phyloP scores from a whole-genome alignment of 768 basidiomycete species.

The Glaciozyma martinii region DNA sequence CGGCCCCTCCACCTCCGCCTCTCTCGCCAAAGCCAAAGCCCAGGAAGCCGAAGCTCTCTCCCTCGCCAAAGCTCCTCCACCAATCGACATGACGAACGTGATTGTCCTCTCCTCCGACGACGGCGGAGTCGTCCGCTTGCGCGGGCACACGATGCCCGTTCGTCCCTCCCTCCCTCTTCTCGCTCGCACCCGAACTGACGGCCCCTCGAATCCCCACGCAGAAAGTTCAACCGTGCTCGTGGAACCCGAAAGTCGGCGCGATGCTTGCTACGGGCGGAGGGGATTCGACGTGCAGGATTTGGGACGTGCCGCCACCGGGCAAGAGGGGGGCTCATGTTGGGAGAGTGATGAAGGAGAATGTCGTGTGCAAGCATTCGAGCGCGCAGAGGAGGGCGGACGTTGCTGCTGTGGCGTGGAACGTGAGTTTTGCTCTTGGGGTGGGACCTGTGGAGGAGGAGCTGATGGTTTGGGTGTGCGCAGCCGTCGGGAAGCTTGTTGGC shows the following conservation, averaged over 20 bases:
- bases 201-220: neutral
- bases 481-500: constrained; percentile 33
- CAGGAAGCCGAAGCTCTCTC: neutral
- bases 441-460: neutral
- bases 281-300: constrained; percentile 34
- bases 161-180: neutral
- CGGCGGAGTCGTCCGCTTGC: constrained; percentile 19
- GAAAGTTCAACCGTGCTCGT: constrained; percentile 32
- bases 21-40: neutral
- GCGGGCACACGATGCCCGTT: constrained; percentile 29
- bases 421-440: constrained; percentile 4
- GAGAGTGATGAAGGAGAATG: constrained; percentile 15
- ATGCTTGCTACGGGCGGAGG: constrained; percentile 32
- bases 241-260: constrained; percentile 32
- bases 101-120: neutral
- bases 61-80: neutral
- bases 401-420: constrained; percentile 33
- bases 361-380: constrained; percentile 31
- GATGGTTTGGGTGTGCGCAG: neutral
- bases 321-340: neutral
- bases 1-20: neutral
- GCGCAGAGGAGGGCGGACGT: constrained; percentile 28
- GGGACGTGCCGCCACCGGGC: constrained; percentile 29
- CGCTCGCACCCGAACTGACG: neutral
- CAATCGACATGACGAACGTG: neutral